Percentiles rank a stretch among this genome's conserved stretches.
These are phyloP conservation scores for Vavraia culicis DNA, from an alignment of 371 early-diverging fungal species.

Conservation along the genomic window DNA sequence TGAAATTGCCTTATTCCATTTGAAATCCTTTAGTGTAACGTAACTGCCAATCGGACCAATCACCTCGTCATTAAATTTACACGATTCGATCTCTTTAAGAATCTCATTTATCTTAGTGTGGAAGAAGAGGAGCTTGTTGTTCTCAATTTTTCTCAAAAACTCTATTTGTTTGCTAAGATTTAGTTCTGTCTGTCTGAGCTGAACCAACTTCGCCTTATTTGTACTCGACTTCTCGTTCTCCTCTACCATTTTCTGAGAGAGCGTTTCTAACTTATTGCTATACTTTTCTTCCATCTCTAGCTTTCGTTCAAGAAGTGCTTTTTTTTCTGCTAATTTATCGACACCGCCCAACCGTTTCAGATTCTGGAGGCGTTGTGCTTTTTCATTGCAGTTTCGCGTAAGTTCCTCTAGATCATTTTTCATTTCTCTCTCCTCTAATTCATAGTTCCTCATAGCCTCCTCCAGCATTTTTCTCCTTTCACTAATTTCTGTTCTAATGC, in stretches of 20 bases:
- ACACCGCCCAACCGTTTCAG: neutral
- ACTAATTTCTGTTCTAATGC: constrained; percentile 17
- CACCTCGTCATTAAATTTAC: constrained; percentile 25
- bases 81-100: constrained; percentile 10
- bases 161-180: constrained; percentile 27
- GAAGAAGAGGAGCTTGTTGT: constrained; percentile 7
- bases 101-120: constrained; percentile 16
- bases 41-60: constrained; percentile 37
- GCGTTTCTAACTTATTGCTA: neutral
- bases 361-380: neutral
- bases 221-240: neutral
- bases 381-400: neutral
- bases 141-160: constrained; percentile 2
- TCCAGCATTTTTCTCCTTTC: neutral
- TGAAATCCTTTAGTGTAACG: constrained; percentile 35
- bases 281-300: constrained; percentile 7
- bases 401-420: neutral
- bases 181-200: neutral
- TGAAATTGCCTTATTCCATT: constrained; percentile 37
- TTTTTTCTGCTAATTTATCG: neutral
- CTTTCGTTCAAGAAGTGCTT: constrained; percentile 4
- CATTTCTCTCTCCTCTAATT: neutral
- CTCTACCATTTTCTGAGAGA: constrained; percentile 10
- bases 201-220: constrained; percentile 4
- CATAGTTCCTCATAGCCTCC: constrained; percentile 7